Evolutionary conservation across 2,329 filamentous ascomycete species (phyloP), one percentile per base, ranked within the genome.

Genomic region (Hawksworthiomyces lignivorus): DNA sequence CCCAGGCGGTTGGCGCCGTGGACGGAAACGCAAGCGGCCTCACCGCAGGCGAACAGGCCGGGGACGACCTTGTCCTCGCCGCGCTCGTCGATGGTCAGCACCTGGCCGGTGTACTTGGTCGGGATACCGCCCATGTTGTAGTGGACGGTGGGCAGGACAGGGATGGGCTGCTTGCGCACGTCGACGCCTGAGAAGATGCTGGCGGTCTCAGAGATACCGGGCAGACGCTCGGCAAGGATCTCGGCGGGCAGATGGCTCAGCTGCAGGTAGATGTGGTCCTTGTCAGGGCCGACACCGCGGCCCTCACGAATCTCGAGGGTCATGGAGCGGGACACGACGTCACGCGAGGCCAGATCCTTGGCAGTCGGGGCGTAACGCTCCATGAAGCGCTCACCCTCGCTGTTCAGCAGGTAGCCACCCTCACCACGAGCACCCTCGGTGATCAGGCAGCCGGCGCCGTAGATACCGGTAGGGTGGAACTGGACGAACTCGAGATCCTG

Each of bases 51-150:
- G 62, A 90, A 97, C 50, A 98, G 79, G 65, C 90, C 90, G 44
- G 87, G 88, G 18, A 98, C 92, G 54, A 95, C 77, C 75, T 94
- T 77, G 70, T 97, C 92, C 45, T 94, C 80, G 53, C 92, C 92
- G 48, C 78, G 64, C 60, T 85, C 82, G 55, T 96, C 87, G 39
- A 94, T 72, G 15, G 87, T 94, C 54, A 98, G 68, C 48, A 97
- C 92, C 70, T 98, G 88, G 65, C 92, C 90, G 49, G 87, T 96
- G 76, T 95, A 97, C 60, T 87, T 87, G 53, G 92, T 97, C 39
- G 90, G 90, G 55, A 98, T 96, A 76, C 92, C 90, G 67, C 90
- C 90, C 92, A 97, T 98, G 77, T 96, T 96, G 78, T 98, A 98
- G 75, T 98, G 89, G 53, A 96, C 90, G 33, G 90, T 97, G 45